phyloP scores from a whole-genome alignment of 2,329 filamentous ascomycete species.

The Ascochyta lentis region DNA sequence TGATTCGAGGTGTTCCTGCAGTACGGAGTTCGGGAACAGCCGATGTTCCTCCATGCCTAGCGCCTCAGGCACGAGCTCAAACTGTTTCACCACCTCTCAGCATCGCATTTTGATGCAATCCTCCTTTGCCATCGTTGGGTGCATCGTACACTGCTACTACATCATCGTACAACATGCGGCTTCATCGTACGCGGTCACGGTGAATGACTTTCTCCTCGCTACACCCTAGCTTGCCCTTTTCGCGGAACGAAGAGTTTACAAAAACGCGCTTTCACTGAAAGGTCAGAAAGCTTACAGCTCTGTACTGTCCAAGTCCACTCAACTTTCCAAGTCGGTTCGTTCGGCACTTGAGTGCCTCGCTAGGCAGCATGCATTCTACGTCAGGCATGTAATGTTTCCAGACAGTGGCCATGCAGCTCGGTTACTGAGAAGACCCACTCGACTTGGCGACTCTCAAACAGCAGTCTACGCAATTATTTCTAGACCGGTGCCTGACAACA shows the following conservation, averaged over 20 bases:
- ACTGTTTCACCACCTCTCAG: constrained; percentile 13
- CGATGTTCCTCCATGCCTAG: constrained; percentile 7
- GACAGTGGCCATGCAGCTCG: constrained; percentile 32
- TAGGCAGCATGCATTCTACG: constrained; percentile 13
- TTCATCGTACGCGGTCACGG: background rate
- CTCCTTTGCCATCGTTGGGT: background rate
- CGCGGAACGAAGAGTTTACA: background rate
- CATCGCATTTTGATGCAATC: constrained; percentile 6
- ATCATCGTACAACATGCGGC: background rate
- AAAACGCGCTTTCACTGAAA: background rate
- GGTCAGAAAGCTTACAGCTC: background rate
- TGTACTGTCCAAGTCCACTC: background rate
- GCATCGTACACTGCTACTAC: background rate
- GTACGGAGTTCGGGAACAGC: background rate
- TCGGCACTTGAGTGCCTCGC: constrained; percentile 8
- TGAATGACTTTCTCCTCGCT: background rate
- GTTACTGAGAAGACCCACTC: constrained; percentile 27
- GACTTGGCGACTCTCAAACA: constrained; percentile 33
- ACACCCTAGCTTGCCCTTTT: background rate
- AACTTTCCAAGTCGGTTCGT: constrained; percentile 4
- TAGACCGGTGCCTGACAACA: constrained; percentile 15
- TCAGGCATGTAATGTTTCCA: constrained; percentile 37
- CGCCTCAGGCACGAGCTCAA: constrained; percentile 13
- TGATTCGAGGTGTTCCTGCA: constrained; percentile 11
- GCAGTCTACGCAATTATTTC: constrained; percentile 22